Evolutionary conservation across 1,284 basidiomycete genomes (phyloP), one percentile per base, ranked within the genome.

Genomic region (Porodaedalea pini): DNA sequence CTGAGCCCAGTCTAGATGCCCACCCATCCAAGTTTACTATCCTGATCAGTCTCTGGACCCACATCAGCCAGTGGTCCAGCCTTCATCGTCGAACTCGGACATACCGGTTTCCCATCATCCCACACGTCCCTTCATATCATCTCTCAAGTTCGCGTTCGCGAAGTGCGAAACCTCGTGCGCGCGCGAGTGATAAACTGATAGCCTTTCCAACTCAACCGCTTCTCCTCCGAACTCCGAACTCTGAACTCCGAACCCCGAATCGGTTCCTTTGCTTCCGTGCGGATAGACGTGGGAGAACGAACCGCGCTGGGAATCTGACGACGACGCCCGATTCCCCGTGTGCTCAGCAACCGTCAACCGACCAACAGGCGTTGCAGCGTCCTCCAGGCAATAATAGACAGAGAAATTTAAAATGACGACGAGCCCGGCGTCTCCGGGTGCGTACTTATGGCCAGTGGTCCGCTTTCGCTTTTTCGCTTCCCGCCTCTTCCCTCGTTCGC

Each of bases 361-460:
- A 11, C 21, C 23, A 31, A 13, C 19, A 15, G n/a, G 15, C 17
- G 11, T n/a, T 4, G 17, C 21, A 41, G 40, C 7, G 11, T 41
- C 2, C 17, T 17, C 7, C 21, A 10, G 40, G n/a, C 32, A 6
- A 34, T 34, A 34, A 34, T 34, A 34, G n/a, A n/a, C n/a, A n/a
- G n/a, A n/a, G n/a, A 19, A 41, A 15, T 10, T 41, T 7, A 19
- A 41, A 21, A 31, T 19, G 31, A 25, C 27, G 45, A 47, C 45
- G 45, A 47, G 27, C 23, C 32, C 51, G 37, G 31, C 17, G 29
- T 34, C n/a, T 19, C 48, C 51, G 37, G 36, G 37, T 47, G 45
- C 6, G 45, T 47, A 47, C 45, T 47, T 47, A 47, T 47, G 45
- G 45, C 45, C 45, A 47, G 45, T 47, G 45, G 45, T n/a, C 31